phyloP scores from a whole-genome alignment of 371 early-diverging fungal genomes.

The Mortierella sp. region DNA sequence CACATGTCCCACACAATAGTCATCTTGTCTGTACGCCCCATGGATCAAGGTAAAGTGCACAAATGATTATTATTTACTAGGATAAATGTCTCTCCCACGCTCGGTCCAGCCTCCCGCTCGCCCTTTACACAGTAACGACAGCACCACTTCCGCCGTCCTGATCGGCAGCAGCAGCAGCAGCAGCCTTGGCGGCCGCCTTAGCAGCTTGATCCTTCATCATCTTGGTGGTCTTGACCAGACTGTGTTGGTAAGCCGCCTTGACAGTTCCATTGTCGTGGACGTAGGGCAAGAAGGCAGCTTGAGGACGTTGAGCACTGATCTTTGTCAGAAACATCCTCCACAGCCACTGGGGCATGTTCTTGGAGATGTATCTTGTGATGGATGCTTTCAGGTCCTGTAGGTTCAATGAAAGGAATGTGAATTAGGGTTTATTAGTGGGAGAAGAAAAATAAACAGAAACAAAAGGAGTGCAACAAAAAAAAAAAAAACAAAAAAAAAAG shows the following conservation, averaged over 20 bases:
- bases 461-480: background rate
- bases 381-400: conserved; percentile 3
- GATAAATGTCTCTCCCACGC: background rate
- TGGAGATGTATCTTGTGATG: conserved; percentile 7
- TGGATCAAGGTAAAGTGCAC: background rate
- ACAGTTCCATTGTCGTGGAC: conserved; percentile 17
- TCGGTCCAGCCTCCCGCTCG: background rate
- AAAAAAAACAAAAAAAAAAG: background rate
- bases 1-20: background rate
- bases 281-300: conserved; percentile 17
- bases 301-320: conserved; percentile 4
- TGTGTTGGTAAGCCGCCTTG: conserved; percentile 9
- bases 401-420: background rate
- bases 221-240: conserved; percentile 13
- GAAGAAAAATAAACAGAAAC: background rate
- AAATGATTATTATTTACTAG: background rate
- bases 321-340: background rate
- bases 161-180: background rate
- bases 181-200: background rate
- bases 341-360: conserved; percentile 13
- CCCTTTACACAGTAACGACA: background rate
- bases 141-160: background rate
- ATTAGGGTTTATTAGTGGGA: too few species aligned
- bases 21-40: background rate
- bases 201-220: conserved; percentile 12